Evolutionary conservation across 164 flowering plant genomes (phyloP), one percentile per base, ranked within the genome.

Genomic region (Houttuynia cordata): DNA sequence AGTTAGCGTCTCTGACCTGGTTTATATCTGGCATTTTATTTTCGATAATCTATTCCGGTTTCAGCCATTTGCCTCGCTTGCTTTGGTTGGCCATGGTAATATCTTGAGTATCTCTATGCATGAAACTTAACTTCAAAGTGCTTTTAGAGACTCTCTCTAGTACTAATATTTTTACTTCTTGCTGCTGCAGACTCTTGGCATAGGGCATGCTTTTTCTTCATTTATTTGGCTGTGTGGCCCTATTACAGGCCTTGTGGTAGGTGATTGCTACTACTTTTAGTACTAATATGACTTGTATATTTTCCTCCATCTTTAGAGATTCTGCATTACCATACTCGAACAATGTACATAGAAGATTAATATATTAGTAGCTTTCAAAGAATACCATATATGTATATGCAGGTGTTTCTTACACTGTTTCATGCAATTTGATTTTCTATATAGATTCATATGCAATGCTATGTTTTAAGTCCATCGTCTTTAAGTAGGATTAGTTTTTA

Each of bases 221-320:
- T 94, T 91, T 71, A 91, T 91, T 70, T 88, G 96, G 97, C 95
- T 94, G 39, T 91, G 99, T 71, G 99, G 97, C 64, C 99, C 99
- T 40, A 86, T 94, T 64, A 91, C 99, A 57, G 99, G 99, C 61
- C 96, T 94, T 66, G 92, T 91, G 97, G 99, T 94, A 88, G 40
- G 99, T 74, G 58, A 64, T 66, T 42, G 47, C 19, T 41, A 34
- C 39, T 30, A 51, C 13, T 66, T 39, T 14, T 53, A 65, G 58
- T 53, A 19, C 47, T 14, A 18, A 9, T 19, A 7, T 39, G 15
- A 0, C 24, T 41, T 21, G 10, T 42, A 6, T 8, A 12, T 25
- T 59, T 52, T n/a, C 21, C n/a, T 20, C 56, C 21, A 4, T 53
- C 17, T 53, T 23, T 54, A 8, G n/a, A n/a, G n/a, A n/a, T n/a